Evolutionary conservation across 805 yeast species (phyloP), one percentile per base, ranked within the genome.

Genomic region (Barnettozyma californica): DNA sequence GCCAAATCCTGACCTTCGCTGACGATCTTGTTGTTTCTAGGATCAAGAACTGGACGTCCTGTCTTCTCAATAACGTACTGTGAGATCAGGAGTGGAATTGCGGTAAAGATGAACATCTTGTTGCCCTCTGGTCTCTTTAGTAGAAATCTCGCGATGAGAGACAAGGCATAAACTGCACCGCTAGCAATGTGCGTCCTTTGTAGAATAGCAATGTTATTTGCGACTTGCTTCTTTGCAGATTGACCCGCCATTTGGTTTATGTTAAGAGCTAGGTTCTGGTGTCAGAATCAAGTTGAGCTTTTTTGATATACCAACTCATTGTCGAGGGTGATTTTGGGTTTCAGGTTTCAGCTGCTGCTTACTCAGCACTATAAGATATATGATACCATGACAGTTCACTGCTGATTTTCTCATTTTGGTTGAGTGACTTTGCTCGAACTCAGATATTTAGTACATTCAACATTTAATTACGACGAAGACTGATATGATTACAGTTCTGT

Each of bases 201-300:
- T 41, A 76, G 64, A 10, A 69, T 64, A 42, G 66, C 60, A 11
- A 57, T 53, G 51, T 76, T 76, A 48, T 69, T 54, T 0, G 63
- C 56, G 1, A 81, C 84, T 38, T 71, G 74, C 53, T 78, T 80
- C 66, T 80, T 80, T 14, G 71, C 64, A 43, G 84, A 74, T 52
- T 73, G 75, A 4, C 84, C 79, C 5, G 83, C 84, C 85, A 80
- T 80, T 18, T 27, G n/a, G n/a, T n/a, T 31, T 20, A 21, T n/a
- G 16, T 38, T 38, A 13, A 29, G 16, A 29, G 16, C 33, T 14
- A 16, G 16, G n/a, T 29, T 4, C n/a, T 9, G 33, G 14, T 29
- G 14, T 29, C 14, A 29, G 14, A 16, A 13, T 29, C 33, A 29
- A 13, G 16, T 29, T 29, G 16, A 16, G 33, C 33, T 9, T 29